Evolutionary conservation across 306 rosid species (phyloP), one percentile per base, ranked within the genome.

Genomic region (Corylus americana): DNA sequence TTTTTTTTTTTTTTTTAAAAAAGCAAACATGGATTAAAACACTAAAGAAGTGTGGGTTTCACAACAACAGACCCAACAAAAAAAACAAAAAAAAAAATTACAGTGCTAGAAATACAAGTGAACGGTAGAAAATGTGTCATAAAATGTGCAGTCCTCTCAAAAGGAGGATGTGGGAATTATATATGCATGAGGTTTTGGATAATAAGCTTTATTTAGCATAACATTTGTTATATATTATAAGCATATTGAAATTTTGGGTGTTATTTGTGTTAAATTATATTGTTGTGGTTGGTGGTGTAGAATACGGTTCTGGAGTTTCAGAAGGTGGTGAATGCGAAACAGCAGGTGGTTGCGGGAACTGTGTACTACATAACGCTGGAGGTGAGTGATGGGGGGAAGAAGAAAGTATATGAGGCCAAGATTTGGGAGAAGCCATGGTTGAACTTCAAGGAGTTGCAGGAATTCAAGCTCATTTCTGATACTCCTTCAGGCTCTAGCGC

Each of bases 341-440:
- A 80, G 49, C 87, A 88, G 55, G 84, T 79, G 13, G 92, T 90
- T 79, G 6, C 88, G 11, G 92, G 94, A 0, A 75, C 61, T 4
- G 0, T 83, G 9, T 84, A 86, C 70, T 53, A 77, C 66, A 82
- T 90, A 10, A 88, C 85, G 8, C 44, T 90, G 70, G 92, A 84
- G 80, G 90, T 79, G 25, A 85, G 17, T 6, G 89, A 86, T 86
- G 89, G 88, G 35, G 89, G 69, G 31, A 77, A 72, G 47, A 86
- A 77, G 45, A 84, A 84, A 4, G 55, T 80, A 39, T 90, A 82
- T 79, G 90, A 88, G 80, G 74, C 91, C 17, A 82, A 82, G 78
- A 71, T 90, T 11, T 88, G 79, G 90, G 94, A 47, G 55, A 88
- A 81, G 81, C 49, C 83, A 71, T 90, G 92, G 94, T 51, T 82